phyloP scores from a whole-genome alignment of 306 rosid genomes.

The Potentilla sterilis region DNA sequence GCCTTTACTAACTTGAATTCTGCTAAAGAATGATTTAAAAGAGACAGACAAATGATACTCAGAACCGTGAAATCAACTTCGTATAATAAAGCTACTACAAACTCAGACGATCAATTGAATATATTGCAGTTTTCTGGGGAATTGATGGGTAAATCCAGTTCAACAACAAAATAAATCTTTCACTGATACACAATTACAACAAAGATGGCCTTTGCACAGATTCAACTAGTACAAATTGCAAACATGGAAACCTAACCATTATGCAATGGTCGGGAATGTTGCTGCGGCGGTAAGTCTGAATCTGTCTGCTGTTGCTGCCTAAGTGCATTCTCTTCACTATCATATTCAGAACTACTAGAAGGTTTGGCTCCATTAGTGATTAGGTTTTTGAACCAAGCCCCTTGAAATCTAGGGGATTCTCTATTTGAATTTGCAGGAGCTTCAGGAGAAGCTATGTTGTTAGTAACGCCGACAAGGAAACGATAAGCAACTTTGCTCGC shows the following conservation, averaged over 20 bases:
- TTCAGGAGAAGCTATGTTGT: constrained; percentile 48
- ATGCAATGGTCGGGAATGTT: constrained; percentile 33
- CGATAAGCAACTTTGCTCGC: constrained; percentile 98
- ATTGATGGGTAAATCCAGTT: constrained; percentile 38
- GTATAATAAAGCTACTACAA: background rate
- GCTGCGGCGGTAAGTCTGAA: constrained; percentile 33
- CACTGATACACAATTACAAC: constrained; percentile 51
- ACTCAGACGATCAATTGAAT: constrained; percentile 16
- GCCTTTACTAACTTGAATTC: too few species aligned
- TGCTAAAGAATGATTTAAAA: too few species aligned
- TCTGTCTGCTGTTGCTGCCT: constrained; percentile 36
- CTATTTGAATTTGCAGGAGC: constrained; percentile 64
- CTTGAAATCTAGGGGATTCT: constrained; percentile 72
- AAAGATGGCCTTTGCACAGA: constrained; percentile 27
- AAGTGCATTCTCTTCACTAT: constrained; percentile 43
- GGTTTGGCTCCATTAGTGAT: constrained; percentile 84
- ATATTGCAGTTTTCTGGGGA: constrained; percentile 30
- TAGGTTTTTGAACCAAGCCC: constrained; percentile 77
- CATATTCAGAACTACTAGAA: constrained; percentile 69
- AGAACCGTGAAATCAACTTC: too few species aligned
- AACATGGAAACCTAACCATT: constrained; percentile 37
- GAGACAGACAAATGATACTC: too few species aligned
- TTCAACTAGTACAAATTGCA: constrained; percentile 39
- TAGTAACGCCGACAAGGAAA: constrained; percentile 73
- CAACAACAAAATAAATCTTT: constrained; percentile 48